Evolutionary conservation across 768 basidiomycete species (phyloP).

Genomic region (Suillus cothurnatus): DNA sequence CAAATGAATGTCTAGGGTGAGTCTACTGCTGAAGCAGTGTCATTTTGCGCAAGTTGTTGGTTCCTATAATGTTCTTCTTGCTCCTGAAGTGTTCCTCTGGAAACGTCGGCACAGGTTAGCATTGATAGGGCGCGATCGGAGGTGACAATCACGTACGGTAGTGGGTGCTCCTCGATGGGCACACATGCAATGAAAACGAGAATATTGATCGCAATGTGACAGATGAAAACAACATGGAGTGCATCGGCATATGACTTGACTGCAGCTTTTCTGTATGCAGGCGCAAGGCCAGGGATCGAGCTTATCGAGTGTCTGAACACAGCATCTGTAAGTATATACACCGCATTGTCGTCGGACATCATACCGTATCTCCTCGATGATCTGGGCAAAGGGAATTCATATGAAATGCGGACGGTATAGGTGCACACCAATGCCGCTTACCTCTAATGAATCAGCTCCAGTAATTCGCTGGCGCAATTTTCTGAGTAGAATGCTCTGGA

Average conservation of each 20-base stretch:
- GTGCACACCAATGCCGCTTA: conserved; percentile 38
- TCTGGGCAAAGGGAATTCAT: conserved; percentile 43
- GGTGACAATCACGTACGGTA: conserved; percentile 43
- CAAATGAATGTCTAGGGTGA: conserved; percentile 19
- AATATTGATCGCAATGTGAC: conserved; percentile 69
- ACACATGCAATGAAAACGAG: conserved; percentile 68
- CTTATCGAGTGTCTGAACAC: conserved; percentile 63
- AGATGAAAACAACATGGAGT: conserved; percentile 80
- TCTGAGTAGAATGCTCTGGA: conserved; percentile 76
- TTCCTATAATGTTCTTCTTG: conserved; percentile 59
- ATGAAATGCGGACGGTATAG: conserved; percentile 6
- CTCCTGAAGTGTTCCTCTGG: conserved; percentile 63
- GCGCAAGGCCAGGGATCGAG: conserved; percentile 67
- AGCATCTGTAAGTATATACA: conserved; percentile 19
- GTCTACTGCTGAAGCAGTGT: conserved; percentile 19
- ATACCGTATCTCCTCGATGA: conserved; percentile 73
- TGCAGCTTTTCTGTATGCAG: conserved; percentile 57
- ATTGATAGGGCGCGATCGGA: conserved; percentile 1
- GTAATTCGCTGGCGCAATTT: conserved; percentile 75
- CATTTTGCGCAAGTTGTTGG: conserved; percentile 30
- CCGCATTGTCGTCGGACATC: conserved; percentile 18
- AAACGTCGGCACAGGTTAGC: conserved; percentile 17
- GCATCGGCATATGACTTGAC: conserved; percentile 79
- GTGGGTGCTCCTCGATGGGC: conserved; percentile 73
- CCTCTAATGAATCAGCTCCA: conserved; percentile 73